A percentile compares a stretch with the other conserved stretches of the same genome.
phyloP scores from a whole-genome alignment of 352 stramenopile species.

The Salisapilia sapeloensis region DNA sequence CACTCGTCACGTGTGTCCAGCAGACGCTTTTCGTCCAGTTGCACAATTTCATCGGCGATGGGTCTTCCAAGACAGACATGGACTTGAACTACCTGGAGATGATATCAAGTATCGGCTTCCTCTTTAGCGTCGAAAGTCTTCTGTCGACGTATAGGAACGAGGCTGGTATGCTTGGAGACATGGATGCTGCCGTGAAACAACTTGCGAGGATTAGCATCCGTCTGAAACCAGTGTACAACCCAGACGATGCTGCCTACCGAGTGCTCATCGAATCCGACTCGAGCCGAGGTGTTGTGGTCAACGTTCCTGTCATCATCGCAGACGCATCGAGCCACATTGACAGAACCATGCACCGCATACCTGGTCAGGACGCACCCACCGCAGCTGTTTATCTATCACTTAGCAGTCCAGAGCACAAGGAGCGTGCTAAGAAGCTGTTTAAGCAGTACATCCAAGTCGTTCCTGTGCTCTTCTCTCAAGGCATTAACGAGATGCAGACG shows the following conservation, averaged over 20 bases:
- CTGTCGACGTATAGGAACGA: conserved; percentile 78
- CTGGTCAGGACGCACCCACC: conserved; percentile 54
- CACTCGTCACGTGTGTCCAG: conserved; percentile 73
- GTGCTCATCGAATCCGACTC: conserved; percentile 49
- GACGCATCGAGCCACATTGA: conserved; percentile 15
- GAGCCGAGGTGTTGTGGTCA: conserved; percentile 33
- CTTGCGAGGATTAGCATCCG: conserved; percentile 50
- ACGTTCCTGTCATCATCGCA: conserved; percentile 54
- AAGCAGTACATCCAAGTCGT: conserved; percentile 39
- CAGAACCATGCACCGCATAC: conserved; percentile 53
- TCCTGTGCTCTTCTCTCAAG: conserved; percentile 73
- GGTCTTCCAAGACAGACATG: too few relatives aligned
- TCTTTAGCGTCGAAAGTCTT: conserved; percentile 72
- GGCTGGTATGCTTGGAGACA: conserved; percentile 71
- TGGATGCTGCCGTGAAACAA: conserved; percentile 62
- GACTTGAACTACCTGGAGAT: conserved; percentile 57
- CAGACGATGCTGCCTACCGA: conserved; percentile 37
- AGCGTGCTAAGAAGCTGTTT: conserved; percentile 42
- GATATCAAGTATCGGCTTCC: conserved; percentile 42
- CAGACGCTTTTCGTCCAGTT: conserved; percentile 71
- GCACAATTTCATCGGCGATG: too few relatives aligned
- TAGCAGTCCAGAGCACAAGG: conserved; percentile 18
- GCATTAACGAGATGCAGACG: conserved; percentile 89
- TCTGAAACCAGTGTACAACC: conserved; percentile 43
- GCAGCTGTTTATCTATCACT: conserved; percentile 53